Evolutionary conservation across 495 filamentous ascomycete genomes (phyloP), one percentile per base, ranked within the genome.

Genomic region (Neurospora sp.): DNA sequence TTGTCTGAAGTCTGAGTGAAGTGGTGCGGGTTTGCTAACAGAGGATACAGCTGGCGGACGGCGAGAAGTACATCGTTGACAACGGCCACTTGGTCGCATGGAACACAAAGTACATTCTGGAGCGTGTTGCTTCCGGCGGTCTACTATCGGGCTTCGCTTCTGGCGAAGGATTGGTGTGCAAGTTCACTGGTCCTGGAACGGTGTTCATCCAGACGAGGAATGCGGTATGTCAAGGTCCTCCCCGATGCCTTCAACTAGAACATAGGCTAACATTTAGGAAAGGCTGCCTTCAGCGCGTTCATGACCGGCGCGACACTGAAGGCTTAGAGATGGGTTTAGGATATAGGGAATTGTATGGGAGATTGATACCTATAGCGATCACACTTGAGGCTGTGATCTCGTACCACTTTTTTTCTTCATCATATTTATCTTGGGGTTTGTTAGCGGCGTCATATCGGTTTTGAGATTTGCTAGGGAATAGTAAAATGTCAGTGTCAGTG

Each of bases 81-180:
- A 99, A 99, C 77, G 95, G 95, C 11, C 94, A 99, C 75, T 85
- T 99, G 7, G 95, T 99, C 1, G 96, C 96, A 5, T 99, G 96
- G 96, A 98, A 98, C 78, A 95, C 93, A 81, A 92, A 96, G 75
- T 99, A 98, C 78, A 84, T 91, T 12, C 89, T 98, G 66, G 93
- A 97, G 82, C 91, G 96, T 10, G 92, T 94, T 12, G 90, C 96
- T 0, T 94, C 91, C 23, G 96, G 96, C 14, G 96, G 96, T 35
- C 89, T 99, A 62, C 91, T 98, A 7, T 94, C 92, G 35, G 88
- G 89, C 35, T 82, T 96, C 27, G 89, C 89, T 40, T 90, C 92
- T 3, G 91, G 88, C 4, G 96, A 99, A 83, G 96, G 96, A 4
- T 81, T 97, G 62, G 94, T 97, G 6, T 99, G 96, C 85, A 96